Evolutionary conservation across 306 rosid genomes (phyloP).

Genomic region (Castanea crenata): DNA sequence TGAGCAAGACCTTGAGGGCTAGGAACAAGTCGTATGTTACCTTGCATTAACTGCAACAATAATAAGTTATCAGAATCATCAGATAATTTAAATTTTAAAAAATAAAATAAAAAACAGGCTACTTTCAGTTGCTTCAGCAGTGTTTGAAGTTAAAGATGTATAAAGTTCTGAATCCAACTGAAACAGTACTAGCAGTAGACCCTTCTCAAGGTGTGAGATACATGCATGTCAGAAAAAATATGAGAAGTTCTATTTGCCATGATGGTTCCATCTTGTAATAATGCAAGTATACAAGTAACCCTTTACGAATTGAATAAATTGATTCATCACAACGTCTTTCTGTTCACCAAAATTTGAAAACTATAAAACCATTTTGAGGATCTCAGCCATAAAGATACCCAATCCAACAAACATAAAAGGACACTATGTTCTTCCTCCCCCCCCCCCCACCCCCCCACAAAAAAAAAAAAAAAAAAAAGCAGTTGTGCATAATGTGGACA

Average conservation of each 20-base stretch:
- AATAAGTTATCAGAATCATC: slow-evolving; percentile 12
- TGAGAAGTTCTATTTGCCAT: neutral
- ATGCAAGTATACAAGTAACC: neutral
- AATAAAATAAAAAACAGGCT: neutral
- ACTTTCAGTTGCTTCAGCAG: neutral
- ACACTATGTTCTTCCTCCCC: neutral
- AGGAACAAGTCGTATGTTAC: slow-evolving; percentile 79
- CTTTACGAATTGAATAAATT: neutral
- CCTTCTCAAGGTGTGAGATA: neutral
- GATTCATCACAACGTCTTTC: neutral
- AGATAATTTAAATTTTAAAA: neutral
- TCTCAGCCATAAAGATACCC: neutral
- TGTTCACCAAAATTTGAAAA: neutral
- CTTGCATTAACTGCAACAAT: slow-evolving; percentile 89
- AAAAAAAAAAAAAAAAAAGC: neutral
- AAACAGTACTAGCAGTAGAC: neutral
- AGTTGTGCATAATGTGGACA: neutral
- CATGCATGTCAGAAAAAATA: neutral
- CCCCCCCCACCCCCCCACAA: too few species aligned
- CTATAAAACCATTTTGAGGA: neutral
- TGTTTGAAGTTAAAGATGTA: neutral
- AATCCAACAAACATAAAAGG: neutral
- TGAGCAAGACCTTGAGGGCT: slow-evolving; percentile 73
- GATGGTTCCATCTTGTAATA: neutral
- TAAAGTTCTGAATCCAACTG: neutral